These are phyloP conservation scores for Leucocoprinus leucothites DNA, from an alignment of 768 basidiomycete genomes.

Conservation along the genomic window DNA sequence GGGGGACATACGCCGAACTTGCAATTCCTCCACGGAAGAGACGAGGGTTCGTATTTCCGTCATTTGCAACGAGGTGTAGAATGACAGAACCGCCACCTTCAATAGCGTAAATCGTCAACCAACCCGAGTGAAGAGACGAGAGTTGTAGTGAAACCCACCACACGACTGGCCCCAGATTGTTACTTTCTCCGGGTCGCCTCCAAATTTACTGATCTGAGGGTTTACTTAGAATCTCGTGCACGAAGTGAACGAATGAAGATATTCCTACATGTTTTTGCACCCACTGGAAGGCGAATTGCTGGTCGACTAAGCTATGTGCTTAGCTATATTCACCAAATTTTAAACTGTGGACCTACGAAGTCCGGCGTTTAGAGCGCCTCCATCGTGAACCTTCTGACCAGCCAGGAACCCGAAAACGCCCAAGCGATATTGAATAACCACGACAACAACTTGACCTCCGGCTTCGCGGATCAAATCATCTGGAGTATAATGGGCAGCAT, in stretches of 20 bases:
- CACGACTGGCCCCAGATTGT: conserved; percentile 44
- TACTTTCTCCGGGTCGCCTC: conserved; percentile 33
- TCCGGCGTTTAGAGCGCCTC: conserved; percentile 46
- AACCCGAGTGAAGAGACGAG: conserved; percentile 40
- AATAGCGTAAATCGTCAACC: neutral
- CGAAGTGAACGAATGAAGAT: neutral
- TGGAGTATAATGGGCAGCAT: conserved; percentile 25
- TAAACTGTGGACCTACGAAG: conserved; percentile 31
- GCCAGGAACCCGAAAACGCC: conserved; percentile 46
- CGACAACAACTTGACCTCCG: conserved; percentile 31
- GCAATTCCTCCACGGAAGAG: conserved; percentile 42
- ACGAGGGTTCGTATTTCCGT: conserved; percentile 40
- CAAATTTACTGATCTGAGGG: conserved; percentile 33
- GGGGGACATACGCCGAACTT: conserved; percentile 42
- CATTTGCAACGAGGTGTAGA: conserved; percentile 45
- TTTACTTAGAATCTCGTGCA: conserved; percentile 16
- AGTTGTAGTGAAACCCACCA: conserved; percentile 10
- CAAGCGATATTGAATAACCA: conserved; percentile 41
- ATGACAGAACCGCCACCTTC: conserved; percentile 45
- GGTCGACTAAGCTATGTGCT: conserved; percentile 34
- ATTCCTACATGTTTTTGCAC: conserved; percentile 34
- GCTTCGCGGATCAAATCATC: conserved; percentile 34
- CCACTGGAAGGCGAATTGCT: conserved; percentile 41
- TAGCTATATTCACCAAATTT: neutral
- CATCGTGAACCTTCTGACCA: conserved; percentile 36